Evolutionary conservation across 768 basidiomycete genomes (phyloP).

Genomic region (Jaapia argillacea): DNA sequence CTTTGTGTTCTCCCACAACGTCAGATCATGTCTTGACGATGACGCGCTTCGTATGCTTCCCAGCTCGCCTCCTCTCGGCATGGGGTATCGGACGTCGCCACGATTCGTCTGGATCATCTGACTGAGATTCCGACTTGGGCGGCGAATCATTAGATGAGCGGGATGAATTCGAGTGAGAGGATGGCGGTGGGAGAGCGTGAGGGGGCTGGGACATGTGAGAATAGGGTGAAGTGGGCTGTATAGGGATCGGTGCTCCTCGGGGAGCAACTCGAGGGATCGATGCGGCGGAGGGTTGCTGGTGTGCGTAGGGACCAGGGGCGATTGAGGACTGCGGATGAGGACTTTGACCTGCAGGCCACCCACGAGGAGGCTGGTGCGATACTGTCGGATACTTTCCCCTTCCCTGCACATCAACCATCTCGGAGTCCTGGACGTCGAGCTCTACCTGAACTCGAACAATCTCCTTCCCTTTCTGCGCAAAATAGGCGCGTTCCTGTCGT

Average conservation of each 20-base stretch:
- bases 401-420: not conserved
- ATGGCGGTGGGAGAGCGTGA: not conserved
- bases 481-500: constrained; percentile 71
- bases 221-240: not conserved
- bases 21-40: too few species aligned
- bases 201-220: not conserved
- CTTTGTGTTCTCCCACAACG: too few species aligned
- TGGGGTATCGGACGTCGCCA: constrained; percentile 70
- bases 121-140: too few species aligned
- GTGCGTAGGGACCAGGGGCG: not conserved
- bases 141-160: too few species aligned
- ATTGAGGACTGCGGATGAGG: not conserved
- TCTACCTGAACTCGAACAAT: constrained; percentile 69
- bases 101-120: constrained; percentile 52
- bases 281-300: not conserved
- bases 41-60: constrained; percentile 71
- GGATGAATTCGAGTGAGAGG: not conserved
- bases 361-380: not conserved
- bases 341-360: not conserved
- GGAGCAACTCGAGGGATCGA: not conserved
- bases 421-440: constrained; percentile 35
- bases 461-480: constrained; percentile 69
- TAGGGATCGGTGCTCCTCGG: not conserved
- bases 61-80: constrained; percentile 64
- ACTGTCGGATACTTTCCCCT: constrained; percentile 4